Percentiles rank a stretch among this genome's conserved stretches.
Evolutionary conservation across 495 filamentous ascomycete genomes (phyloP).

Genomic region (Talaromyces thailandensis): DNA sequence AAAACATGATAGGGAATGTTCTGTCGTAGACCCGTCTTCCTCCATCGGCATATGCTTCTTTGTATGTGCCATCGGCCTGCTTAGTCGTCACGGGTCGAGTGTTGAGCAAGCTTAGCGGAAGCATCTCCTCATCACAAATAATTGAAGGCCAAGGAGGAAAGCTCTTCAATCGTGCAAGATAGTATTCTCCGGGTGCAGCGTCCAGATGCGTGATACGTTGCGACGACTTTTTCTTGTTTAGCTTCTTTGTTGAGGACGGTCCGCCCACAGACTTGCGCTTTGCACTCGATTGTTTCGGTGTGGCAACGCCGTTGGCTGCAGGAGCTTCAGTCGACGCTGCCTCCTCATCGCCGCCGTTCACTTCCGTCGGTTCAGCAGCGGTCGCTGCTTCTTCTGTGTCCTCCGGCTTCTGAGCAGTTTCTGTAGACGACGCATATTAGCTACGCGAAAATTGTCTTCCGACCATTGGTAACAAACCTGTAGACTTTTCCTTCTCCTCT

Average conservation of each 20-base stretch:
- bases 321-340: slow-evolving; percentile 4
- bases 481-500: neutral
- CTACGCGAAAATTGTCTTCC: slow-evolving; percentile 11
- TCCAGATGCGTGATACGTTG: slow-evolving; percentile 60
- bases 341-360: slow-evolving; percentile 16
- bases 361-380: slow-evolving; percentile 18
- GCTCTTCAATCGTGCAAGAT: slow-evolving; percentile 78
- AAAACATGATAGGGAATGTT: slow-evolving; percentile 88
- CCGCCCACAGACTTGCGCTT: slow-evolving; percentile 63
- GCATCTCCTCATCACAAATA: slow-evolving; percentile 85
- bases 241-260: slow-evolving; percentile 60
- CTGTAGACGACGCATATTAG: neutral
- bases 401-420: neutral
- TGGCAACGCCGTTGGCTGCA: slow-evolving; percentile 35
- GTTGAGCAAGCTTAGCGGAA: slow-evolving; percentile 60
- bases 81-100: slow-evolving; percentile 73
- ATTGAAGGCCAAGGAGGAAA: slow-evolving; percentile 87
- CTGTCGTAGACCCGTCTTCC: slow-evolving; percentile 75
- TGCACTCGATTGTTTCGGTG: slow-evolving; percentile 26
- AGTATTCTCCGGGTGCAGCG: slow-evolving; percentile 78
- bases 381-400: slow-evolving; percentile 12
- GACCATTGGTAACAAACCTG: neutral
- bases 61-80: slow-evolving; percentile 70
- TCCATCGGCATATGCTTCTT: slow-evolving; percentile 72
- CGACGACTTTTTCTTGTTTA: slow-evolving; percentile 76